Conservation (phyloP, 345 rosid species). For the Boechera stricta region DNA sequence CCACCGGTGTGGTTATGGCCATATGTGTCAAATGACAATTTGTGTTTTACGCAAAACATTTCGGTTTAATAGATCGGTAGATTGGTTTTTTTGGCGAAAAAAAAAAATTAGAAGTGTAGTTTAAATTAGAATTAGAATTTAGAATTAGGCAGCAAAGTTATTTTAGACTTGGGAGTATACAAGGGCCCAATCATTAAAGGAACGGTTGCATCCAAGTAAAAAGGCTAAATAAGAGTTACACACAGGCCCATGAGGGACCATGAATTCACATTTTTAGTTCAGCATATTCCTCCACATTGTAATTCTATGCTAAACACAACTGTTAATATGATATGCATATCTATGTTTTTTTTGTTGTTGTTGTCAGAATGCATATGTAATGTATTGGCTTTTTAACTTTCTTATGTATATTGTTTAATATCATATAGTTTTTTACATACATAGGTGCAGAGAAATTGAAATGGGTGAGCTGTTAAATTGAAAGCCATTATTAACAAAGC, state of each 20-base stretch:
- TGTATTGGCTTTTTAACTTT: constrained; percentile 2
- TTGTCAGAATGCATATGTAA: constrained; percentile 18
- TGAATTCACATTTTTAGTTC: not conserved
- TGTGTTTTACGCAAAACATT: too few species aligned
- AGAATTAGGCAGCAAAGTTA: not conserved
- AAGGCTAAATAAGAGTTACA: not conserved
- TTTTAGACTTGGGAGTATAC: not conserved
- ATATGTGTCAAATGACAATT: too few species aligned
- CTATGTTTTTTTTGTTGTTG: not conserved
- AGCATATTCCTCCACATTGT: not conserved
- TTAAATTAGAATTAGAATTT: not conserved
- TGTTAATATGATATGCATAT: constrained; percentile 4
- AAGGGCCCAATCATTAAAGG: constrained; percentile 8
- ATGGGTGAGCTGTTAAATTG: not conserved
- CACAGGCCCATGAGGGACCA: constrained; percentile 35
- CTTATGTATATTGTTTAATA: constrained; percentile 1
- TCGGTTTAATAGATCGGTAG: too few species aligned
- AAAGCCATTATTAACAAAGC: not conserved
- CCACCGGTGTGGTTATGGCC: too few species aligned
- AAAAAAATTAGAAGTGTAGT: not conserved
- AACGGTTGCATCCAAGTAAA: not conserved
- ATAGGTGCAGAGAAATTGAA: not conserved
- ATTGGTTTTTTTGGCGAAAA: too few species aligned
- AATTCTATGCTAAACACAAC: not conserved
- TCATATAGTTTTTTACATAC: not conserved